Conservation (phyloP, 1,284 basidiomycete genomes). For the Tylopilus sp. region DNA sequence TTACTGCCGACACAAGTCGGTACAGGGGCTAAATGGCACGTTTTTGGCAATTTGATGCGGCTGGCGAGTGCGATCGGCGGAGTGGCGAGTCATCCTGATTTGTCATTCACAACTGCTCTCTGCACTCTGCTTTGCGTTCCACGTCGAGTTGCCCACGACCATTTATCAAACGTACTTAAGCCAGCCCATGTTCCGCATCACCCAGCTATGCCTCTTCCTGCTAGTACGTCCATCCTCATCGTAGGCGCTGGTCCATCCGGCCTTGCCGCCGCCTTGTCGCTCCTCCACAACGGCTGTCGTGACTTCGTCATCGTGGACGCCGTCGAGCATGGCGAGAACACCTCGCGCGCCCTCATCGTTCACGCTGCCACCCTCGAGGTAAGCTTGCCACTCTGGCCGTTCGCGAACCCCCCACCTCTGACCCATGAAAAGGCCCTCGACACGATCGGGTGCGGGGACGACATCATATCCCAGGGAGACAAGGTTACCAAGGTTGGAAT, state of each 20-base stretch:
- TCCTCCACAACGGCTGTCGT: background rate
- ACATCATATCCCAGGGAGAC: slow-evolving; percentile 38
- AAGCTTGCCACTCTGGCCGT: background rate
- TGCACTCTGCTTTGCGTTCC: too few species aligned
- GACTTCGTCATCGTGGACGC: background rate
- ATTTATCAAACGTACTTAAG: slow-evolving; percentile 6
- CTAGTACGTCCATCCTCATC: slow-evolving; percentile 11
- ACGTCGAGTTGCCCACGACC: background rate
- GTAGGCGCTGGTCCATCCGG: slow-evolving; percentile 35
- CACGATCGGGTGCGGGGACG: slow-evolving; percentile 29
- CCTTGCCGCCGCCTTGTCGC: background rate
- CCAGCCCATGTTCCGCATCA: background rate
- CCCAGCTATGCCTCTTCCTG: background rate
- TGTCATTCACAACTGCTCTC: background rate
- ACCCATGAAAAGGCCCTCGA: slow-evolving; percentile 40
- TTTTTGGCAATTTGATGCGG: too few species aligned
- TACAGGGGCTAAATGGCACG: too few species aligned
- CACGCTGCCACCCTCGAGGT: slow-evolving; percentile 29
- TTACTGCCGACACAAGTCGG: too few species aligned
- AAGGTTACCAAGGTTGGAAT: slow-evolving; percentile 30
- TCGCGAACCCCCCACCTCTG: slow-evolving; percentile 6
- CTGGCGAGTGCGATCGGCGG: background rate
- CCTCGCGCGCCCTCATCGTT: background rate
- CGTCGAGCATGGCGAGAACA: background rate
- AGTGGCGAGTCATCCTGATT: slow-evolving; percentile 4